Evolutionary conservation across 2,329 filamentous ascomycete genomes (phyloP), one percentile per base, ranked within the genome.

Genomic region (Aureobasidium sp.): DNA sequence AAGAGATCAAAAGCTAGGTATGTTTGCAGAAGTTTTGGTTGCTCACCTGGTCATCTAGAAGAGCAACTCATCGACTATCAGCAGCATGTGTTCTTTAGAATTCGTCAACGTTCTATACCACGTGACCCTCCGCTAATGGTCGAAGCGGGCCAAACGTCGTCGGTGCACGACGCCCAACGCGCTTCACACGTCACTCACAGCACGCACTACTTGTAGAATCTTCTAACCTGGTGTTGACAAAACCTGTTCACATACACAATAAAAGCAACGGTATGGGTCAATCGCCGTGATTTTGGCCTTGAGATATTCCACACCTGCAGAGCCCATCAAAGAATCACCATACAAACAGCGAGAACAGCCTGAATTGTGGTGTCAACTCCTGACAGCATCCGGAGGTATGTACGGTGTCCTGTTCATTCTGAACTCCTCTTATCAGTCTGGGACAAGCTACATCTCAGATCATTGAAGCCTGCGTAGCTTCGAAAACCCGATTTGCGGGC

Each of bases 171-270:
- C 47, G 47, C 27, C 47, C 47, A 24, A 44, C 41, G 41, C 41
- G 41, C 41, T 15, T 34, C 29, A 20, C 53, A 51, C 57, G 57
- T 60, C 57, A 60, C 34, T 37, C 34, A 41, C 26, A 20, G 52
- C 50, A 34, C 50, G 34, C 34, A 37, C 53, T 46, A 46, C 39
- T 39, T 57, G 53, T 57, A 57, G 53, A 57, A 57, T 57, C 57
- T 60, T 46, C 39, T 27, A 60, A 60, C 10, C 37, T 27, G 26
- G 46, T 50, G 57, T 51, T 60, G 34, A 43, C 57, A 41, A 51
- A 51, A 46, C 46, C 56, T 48, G 44, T 47, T 51, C 46, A 24
- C 32, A 26, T 37, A 59, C 27, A 59, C 55, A 48, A 37, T 27
- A 48, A 48, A 59, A 59, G 20, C 27, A 27, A 47, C 27, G 34